phyloP scores from a whole-genome alignment of 192 early-diverging fungal species.

The Physocladia obscura region DNA sequence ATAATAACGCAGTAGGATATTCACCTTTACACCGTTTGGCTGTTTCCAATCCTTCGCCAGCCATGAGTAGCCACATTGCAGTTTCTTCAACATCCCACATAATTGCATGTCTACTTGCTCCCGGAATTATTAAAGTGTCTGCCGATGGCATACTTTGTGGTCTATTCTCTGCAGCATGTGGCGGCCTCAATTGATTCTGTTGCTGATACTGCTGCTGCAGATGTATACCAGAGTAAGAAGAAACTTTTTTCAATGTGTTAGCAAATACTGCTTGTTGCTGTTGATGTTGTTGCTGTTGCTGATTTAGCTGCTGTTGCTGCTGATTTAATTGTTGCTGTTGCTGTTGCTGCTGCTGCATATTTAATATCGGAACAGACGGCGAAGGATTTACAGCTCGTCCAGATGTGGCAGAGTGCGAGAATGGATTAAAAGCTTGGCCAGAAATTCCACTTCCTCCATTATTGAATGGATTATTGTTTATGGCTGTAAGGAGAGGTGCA shows the following conservation, averaged over 20 bases:
- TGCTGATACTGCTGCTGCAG: neutral
- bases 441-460: neutral
- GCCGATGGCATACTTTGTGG: neutral
- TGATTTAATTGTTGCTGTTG: neutral
- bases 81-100: slow-evolving; percentile 24
- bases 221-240: neutral
- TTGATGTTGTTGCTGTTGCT: slow-evolving; percentile 1
- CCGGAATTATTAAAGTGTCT: neutral
- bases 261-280: neutral
- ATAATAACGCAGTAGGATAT: neutral
- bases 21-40: slow-evolving; percentile 3
- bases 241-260: neutral
- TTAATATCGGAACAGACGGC: neutral
- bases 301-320: no score
- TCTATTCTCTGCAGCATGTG: neutral
- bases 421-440: neutral
- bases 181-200: neutral
- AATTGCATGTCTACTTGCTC: slow-evolving; percentile 18
- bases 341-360: slow-evolving; percentile 1
- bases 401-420: neutral
- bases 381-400: neutral
- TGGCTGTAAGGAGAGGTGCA: slow-evolving; percentile 2
- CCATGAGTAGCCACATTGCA: slow-evolving; percentile 12
- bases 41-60: slow-evolving; percentile 4
- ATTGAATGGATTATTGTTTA: neutral